Evolutionary conservation across 1,284 basidiomycete species (phyloP).

Genomic region (Hemileia vastatrix): DNA sequence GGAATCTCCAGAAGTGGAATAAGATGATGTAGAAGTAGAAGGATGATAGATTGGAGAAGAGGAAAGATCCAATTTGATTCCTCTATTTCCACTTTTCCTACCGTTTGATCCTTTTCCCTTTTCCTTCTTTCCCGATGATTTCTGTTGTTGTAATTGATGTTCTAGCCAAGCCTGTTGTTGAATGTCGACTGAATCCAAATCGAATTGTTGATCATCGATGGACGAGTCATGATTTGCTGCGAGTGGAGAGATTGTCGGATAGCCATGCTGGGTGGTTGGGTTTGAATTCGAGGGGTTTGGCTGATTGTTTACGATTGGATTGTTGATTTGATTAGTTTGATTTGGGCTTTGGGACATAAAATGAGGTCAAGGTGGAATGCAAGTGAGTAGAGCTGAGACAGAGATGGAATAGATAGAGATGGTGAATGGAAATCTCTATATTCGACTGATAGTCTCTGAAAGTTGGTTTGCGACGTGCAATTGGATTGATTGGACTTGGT

Average conservation of each 20-base stretch:
- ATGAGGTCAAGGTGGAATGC: too few relatives aligned
- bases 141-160: neutral
- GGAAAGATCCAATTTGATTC: too few relatives aligned
- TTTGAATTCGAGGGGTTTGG: neutral
- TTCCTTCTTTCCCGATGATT: neutral
- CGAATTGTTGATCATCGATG: neutral
- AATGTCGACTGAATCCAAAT: neutral
- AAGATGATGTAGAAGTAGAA: too few relatives aligned
- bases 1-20: too few relatives aligned
- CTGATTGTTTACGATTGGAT: neutral
- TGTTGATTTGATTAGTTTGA: neutral
- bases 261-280: neutral
- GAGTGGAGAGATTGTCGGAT: neutral
- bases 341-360: neutral
- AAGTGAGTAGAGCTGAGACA: too few relatives aligned
- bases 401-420: too few relatives aligned
- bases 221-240: neutral
- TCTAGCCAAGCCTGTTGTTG: neutral
- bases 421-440: too few relatives aligned
- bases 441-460: too few relatives aligned
- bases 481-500: too few relatives aligned
- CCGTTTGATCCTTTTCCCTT: neutral
- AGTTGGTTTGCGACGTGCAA: too few relatives aligned
- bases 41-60: too few relatives aligned
- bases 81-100: too few relatives aligned